Conservation (phyloP, 2,329 filamentous ascomycete genomes). For the Pezicula radicicola region DNA sequence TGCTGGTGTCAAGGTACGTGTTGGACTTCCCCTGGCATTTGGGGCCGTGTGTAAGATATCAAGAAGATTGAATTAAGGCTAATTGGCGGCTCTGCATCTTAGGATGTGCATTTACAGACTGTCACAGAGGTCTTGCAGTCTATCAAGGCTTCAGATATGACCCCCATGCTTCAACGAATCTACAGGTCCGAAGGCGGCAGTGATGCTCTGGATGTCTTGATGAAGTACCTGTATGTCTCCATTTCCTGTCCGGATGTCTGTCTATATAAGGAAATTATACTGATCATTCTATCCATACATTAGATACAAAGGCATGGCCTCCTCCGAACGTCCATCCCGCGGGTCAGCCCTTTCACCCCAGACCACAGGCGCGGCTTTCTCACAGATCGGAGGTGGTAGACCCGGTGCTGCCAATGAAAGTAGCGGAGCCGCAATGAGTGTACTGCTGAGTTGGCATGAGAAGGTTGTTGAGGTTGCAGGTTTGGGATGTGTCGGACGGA, state of each 20-base stretch:
- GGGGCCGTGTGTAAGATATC: background rate
- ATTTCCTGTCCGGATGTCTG: background rate
- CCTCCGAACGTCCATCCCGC: constrained; percentile 31
- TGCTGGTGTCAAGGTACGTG: constrained; percentile 53
- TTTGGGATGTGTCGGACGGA: constrained; percentile 84
- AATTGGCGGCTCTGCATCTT: constrained; percentile 11
- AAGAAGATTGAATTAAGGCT: background rate
- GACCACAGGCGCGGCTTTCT: constrained; percentile 70
- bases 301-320: constrained; percentile 88
- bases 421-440: constrained; percentile 89
- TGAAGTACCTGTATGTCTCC: constrained; percentile 87
- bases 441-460: constrained; percentile 96
- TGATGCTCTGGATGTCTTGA: constrained; percentile 86
- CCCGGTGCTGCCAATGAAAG: constrained; percentile 58
- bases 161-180: constrained; percentile 77
- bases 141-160: constrained; percentile 96
- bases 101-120: constrained; percentile 84
- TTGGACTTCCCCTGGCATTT: background rate
- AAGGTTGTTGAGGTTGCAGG: constrained; percentile 95
- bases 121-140: constrained; percentile 93
- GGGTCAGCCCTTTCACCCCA: constrained; percentile 62
- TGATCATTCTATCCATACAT: background rate
- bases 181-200: constrained; percentile 75
- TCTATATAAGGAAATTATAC: background rate
- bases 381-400: constrained; percentile 63